Evolutionary conservation across 2,329 filamentous ascomycete genomes (phyloP), one percentile per base, ranked within the genome.

Genomic region (Penicillium sp.): DNA sequence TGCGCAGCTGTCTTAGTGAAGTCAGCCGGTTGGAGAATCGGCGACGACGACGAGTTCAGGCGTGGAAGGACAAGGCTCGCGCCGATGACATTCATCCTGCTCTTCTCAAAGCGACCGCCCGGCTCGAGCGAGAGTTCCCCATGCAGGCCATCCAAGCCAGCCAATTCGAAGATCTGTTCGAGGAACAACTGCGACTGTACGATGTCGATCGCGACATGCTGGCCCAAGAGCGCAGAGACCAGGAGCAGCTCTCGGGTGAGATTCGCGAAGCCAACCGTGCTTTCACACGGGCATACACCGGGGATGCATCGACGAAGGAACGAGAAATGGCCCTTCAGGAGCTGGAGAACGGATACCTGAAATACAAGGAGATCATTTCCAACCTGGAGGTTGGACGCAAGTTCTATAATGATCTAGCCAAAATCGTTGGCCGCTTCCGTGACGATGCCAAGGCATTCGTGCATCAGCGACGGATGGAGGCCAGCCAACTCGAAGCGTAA

Each of bases 341-440:
- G 56, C 78, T 99, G 9, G 93, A 97, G 70, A 91, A 89, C 58
- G 93, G 90, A 0, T 97, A 95, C 69, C 85, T 91, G 72, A 95
- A 93, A 74, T 97, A 97, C 77, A 96, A 96, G 74, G 93, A 99
- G 70, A 90, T 97, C 51, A 85, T 96, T 52, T 89, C 84, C 59
- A 96, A 97, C 67, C 80, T 96, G 2, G 93, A 97, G 60, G 89
- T 88, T 0, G 94, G 90, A 0, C 81, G 93, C 48, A 96, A 94
- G 70, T 99, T 99, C 69, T 99, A 97, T 76, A 99, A 99, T 62
- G 92, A 97, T 66, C 80, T 99, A 4, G 89, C 88, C 43, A 89
- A 88, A 72, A 91, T 97, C 57, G 89, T 96, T 0, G 87, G 85
- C 34, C 81, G 86, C 9, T 97, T 96, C 70, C 81, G 91, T 16